Percentiles rank a stretch among this genome's conserved stretches.
Evolutionary conservation across 2,329 filamentous ascomycete species (phyloP).

Genomic region (Aspergillus tanneri): DNA sequence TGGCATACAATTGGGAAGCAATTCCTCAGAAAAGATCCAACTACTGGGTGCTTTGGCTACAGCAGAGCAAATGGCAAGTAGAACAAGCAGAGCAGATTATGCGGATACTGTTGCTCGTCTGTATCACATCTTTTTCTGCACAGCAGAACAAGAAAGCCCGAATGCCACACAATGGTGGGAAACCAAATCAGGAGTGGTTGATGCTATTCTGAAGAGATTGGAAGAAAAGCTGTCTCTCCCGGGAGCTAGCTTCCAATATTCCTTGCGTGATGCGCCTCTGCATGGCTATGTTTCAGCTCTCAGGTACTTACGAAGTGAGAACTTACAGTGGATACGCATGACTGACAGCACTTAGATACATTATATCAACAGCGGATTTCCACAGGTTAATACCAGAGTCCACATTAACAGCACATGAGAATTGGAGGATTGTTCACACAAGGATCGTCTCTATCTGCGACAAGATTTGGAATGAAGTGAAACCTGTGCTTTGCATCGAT

Average conservation of each 20-base stretch:
- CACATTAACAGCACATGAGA: slow-evolving; percentile 11
- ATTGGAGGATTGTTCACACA: slow-evolving; percentile 35
- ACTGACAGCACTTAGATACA: slow-evolving; percentile 41
- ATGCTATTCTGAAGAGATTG: slow-evolving; percentile 59
- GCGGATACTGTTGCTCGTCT: slow-evolving; percentile 84
- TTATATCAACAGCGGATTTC: slow-evolving; percentile 47
- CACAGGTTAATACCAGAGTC: slow-evolving; percentile 33
- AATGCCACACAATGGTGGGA: slow-evolving; percentile 28
- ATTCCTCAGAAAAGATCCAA: slow-evolving; percentile 24
- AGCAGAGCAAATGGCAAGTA: slow-evolving; percentile 41
- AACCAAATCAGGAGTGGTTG: slow-evolving; percentile 53
- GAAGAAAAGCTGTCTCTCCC: slow-evolving; percentile 65
- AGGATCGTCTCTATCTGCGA: slow-evolving; percentile 62
- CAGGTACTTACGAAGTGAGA: slow-evolving; percentile 43
- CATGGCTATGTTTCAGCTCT: slow-evolving; percentile 70
- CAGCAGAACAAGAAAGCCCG: slow-evolving; percentile 46
- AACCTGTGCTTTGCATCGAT: slow-evolving; percentile 81
- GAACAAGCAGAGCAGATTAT: slow-evolving; percentile 82
- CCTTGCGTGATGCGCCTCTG: slow-evolving; percentile 65
- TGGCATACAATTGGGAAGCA: slow-evolving; percentile 6
- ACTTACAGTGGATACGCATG: not conserved
- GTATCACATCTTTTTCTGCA: slow-evolving; percentile 67
- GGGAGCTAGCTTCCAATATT: slow-evolving; percentile 62
- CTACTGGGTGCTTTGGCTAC: slow-evolving; percentile 34
- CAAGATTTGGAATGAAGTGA: slow-evolving; percentile 74